Evolutionary conservation across 192 early-diverging fungal species (phyloP).

Genomic region (Backusella liffmaniae): DNA sequence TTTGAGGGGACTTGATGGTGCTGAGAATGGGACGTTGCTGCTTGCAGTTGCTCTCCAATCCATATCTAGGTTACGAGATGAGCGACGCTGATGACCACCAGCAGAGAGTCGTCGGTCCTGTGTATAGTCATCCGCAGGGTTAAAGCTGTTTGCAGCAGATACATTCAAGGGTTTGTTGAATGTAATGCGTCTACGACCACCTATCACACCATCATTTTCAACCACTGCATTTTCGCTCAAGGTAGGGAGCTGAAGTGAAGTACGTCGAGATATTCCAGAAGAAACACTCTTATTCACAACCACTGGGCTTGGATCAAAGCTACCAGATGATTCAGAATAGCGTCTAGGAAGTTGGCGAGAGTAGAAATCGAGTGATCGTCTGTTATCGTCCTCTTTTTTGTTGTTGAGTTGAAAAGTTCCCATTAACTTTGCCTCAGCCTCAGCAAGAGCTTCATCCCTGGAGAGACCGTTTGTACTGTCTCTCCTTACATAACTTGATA

Average conservation of each 20-base stretch:
- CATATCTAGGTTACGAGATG: constrained; percentile 42
- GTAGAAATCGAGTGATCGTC: constrained; percentile 12
- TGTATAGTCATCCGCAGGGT: constrained; percentile 13
- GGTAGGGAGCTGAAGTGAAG: constrained; percentile 19
- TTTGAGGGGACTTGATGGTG: constrained; percentile 9
- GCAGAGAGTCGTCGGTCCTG: neutral
- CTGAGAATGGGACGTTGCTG: neutral
- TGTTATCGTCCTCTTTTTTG: neutral
- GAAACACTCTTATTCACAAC: constrained; percentile 10
- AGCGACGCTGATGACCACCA: constrained; percentile 24
- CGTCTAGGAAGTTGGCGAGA: neutral
- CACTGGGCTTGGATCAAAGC: neutral
- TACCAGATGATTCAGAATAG: constrained; percentile 21
- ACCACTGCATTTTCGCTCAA: constrained; percentile 7
- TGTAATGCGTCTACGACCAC: neutral
- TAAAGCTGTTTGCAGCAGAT: neutral
- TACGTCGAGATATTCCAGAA: neutral
- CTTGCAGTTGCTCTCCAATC: constrained; percentile 33
- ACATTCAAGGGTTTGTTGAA: constrained; percentile 6
- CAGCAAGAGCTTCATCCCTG: constrained; percentile 22
- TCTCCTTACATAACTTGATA: neutral
- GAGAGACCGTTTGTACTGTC: neutral
- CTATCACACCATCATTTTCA: constrained; percentile 9
- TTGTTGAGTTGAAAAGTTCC: constrained; percentile 20
- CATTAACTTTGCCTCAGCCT: constrained; percentile 32